Evolutionary conservation across 768 basidiomycete genomes (phyloP), one percentile per base, ranked within the genome.

Genomic region (Gelatoporia subvermispora): DNA sequence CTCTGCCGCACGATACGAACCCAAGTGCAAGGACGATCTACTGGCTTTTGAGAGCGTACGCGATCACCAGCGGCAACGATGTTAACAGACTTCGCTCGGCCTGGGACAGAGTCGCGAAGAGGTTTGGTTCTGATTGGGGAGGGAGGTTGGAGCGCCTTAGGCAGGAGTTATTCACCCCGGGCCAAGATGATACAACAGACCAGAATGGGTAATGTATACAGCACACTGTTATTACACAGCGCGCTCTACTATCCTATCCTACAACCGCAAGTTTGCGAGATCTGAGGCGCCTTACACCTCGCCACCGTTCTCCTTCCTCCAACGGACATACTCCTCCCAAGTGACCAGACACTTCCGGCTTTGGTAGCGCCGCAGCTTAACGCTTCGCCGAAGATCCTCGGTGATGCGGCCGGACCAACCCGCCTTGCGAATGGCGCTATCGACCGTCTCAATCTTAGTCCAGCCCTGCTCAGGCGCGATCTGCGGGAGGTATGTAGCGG

Each of bases 401-500:
- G 84, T 88, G 59, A 94, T 88, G 43, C 67, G 66, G 1, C 89
- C 91, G 48, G 65, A 78, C 86, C 87, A 98, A 3, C 93, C 96
- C 3, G 94, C 90, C 68, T 99, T 99, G 53, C 81, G 79, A 54
- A 98, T 92, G 23, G 93, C 92, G 58, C 85, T 92, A 57, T 94
- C 85, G 35, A 99, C 70, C 7, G 95, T 85, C 65, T 96, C 88
- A 49, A 85, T 71, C 76, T 87, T 88, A 52, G 84, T 80, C 96
- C 96, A 99, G 7, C 91, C 93, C 66, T 98, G 95, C 34, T 92
- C 90, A 0, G 85, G 79, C 37, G 90, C 86, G 50, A 99, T 88
- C 47, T 97, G 85, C 4, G 96, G 96, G 10, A 99, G 77, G 68
- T 94, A 99, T 0, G 91, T 93, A 8, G 94, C 93, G 10, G 82